Percentiles rank a stretch among this genome's conserved stretches.
These are phyloP conservation scores for Bryoglossum gracile DNA, from an alignment of 495 filamentous ascomycete species.

Conservation along the genomic window DNA sequence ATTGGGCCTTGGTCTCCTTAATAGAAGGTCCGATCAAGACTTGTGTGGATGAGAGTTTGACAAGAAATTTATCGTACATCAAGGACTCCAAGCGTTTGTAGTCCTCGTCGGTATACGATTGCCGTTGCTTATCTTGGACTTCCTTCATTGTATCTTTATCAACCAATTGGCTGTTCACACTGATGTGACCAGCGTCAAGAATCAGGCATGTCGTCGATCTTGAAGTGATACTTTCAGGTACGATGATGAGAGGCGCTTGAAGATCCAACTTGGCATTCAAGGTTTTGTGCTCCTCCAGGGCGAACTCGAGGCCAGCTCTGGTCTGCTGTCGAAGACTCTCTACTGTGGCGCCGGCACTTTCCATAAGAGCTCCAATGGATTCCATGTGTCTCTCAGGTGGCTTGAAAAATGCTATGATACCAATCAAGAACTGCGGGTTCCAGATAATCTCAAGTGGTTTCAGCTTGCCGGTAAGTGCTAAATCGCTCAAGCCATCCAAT, in stretches of 20 bases:
- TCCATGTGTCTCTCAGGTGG: slow-evolving; percentile 97
- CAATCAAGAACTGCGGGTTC: slow-evolving; percentile 86
- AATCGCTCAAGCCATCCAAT: slow-evolving; percentile 83
- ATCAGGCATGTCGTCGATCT: slow-evolving; percentile 80
- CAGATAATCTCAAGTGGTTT: slow-evolving; percentile 96
- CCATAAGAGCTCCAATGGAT: slow-evolving; percentile 88
- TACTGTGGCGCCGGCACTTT: slow-evolving; percentile 89
- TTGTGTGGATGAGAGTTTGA: slow-evolving; percentile 90
- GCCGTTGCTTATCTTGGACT: slow-evolving; percentile 82
- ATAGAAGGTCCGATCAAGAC: slow-evolving; percentile 93
- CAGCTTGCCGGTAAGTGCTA: slow-evolving; percentile 80
- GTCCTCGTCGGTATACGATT: slow-evolving; percentile 82
- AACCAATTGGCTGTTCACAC: slow-evolving; percentile 86
- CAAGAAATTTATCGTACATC: slow-evolving; percentile 91
- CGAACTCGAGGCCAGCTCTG: slow-evolving; percentile 89
- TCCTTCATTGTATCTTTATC: slow-evolving; percentile 82
- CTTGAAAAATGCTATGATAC: slow-evolving; percentile 87
- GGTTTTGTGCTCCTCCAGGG: slow-evolving; percentile 94
- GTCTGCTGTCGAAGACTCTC: slow-evolving; percentile 93
- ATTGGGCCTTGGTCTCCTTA: slow-evolving; percentile 79
- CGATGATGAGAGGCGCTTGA: slow-evolving; percentile 90
- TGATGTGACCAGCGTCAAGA: slow-evolving; percentile 91
- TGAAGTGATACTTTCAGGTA: slow-evolving; percentile 83
- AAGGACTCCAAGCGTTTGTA: slow-evolving; percentile 77
- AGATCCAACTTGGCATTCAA: slow-evolving; percentile 93